These are phyloP conservation scores for Stygiomarasmius scandens DNA, from an alignment of 1,284 basidiomycete genomes.

Conservation along the genomic window DNA sequence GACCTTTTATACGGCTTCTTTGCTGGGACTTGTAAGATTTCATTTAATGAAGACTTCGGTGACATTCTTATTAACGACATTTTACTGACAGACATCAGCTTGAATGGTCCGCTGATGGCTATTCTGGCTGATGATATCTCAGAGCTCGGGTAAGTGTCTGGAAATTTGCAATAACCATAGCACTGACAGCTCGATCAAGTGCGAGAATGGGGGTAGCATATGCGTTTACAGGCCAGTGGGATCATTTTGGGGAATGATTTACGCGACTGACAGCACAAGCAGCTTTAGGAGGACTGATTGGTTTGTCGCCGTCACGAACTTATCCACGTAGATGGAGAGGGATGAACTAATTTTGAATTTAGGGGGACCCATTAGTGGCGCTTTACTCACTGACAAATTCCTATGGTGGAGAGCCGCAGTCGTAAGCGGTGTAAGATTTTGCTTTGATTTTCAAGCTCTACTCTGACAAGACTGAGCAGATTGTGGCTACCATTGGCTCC, in stretches of 20 bases:
- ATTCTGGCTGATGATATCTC: conserved; percentile 13
- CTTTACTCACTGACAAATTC: conserved; percentile 13
- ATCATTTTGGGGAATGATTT: neutral
- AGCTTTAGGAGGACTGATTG: conserved; percentile 7
- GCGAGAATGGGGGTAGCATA: conserved; percentile 12
- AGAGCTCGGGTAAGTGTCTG: conserved; percentile 20
- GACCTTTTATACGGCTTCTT: conserved; percentile 34
- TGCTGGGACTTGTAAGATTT: conserved; percentile 27
- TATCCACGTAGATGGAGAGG: neutral
- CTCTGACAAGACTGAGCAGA: no score
- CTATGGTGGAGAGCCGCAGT: conserved; percentile 23
- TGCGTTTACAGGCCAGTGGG: neutral
- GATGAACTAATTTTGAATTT: neutral
- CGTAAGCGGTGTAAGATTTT: conserved; percentile 13
- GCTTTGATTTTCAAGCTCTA: no score
- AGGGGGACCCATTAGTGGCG: conserved; percentile 20
- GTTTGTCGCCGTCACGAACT: neutral
- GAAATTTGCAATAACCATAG: neutral
- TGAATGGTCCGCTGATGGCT: conserved; percentile 16
- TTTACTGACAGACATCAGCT: conserved; percentile 10
- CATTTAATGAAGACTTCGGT: neutral
- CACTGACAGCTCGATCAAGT: neutral
- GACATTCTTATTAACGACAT: neutral
- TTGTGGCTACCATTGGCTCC: no score
- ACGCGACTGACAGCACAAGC: neutral